Evolutionary conservation across 352 stramenopile species (phyloP).

Genomic region (Elongisporangium undulatum): DNA sequence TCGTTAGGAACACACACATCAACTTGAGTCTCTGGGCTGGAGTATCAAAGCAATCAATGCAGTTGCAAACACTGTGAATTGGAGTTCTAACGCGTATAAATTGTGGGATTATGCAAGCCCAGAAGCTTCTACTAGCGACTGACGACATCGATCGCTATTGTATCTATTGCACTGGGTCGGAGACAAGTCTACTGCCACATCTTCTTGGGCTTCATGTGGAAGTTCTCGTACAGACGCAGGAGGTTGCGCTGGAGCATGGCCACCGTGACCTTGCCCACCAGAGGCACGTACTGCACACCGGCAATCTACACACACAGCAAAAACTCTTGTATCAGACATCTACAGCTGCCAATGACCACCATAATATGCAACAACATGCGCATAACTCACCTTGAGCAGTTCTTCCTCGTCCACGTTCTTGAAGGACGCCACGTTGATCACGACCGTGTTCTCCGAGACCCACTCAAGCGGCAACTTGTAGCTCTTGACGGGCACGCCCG

Average conservation of each 20-base stretch:
- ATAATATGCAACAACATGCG: background rate
- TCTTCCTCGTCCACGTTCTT: slow-evolving; percentile 94
- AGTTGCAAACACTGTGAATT: background rate
- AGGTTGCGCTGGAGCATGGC: slow-evolving; percentile 96
- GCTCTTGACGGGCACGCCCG: slow-evolving; percentile 90
- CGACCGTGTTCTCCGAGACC: slow-evolving; percentile 89
- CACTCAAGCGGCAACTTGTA: slow-evolving; percentile 93
- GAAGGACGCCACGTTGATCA: slow-evolving; percentile 96
- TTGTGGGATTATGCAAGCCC: background rate
- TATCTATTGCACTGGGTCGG: background rate
- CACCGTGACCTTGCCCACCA: slow-evolving; percentile 97
- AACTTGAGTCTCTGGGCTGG: background rate
- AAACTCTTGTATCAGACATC: background rate
- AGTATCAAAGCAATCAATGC: background rate
- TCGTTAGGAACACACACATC: background rate
- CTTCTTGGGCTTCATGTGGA: slow-evolving; percentile 89
- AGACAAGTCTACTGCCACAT: slow-evolving; percentile 59
- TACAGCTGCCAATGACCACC: background rate
- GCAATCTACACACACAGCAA: slow-evolving; percentile 46
- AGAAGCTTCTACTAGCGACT: background rate
- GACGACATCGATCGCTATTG: background rate
- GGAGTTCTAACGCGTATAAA: background rate
- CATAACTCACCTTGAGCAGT: slow-evolving; percentile 60
- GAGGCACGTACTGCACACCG: slow-evolving; percentile 92
- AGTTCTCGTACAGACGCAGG: slow-evolving; percentile 95